These are phyloP conservation scores for Jatropha multifida DNA, from an alignment of 441 rosid genomes.

Conservation along the genomic window DNA sequence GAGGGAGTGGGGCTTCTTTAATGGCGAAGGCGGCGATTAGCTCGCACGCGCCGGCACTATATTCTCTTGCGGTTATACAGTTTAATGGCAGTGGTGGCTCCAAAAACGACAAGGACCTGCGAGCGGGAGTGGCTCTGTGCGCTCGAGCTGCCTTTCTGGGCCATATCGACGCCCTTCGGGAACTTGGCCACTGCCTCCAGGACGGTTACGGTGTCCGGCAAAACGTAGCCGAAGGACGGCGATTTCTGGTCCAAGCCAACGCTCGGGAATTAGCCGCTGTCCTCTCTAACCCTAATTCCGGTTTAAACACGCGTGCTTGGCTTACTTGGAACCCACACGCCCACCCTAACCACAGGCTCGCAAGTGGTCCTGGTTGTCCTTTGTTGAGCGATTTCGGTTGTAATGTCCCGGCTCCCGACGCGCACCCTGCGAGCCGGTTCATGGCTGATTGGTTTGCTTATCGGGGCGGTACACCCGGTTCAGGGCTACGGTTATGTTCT, in stretches of 20 bases:
- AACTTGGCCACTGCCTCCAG: slow-evolving; percentile 94
- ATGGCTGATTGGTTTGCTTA: slow-evolving; percentile 63
- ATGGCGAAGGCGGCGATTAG: slow-evolving; percentile 95
- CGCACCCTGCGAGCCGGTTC: slow-evolving; percentile 71
- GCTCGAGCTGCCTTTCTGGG: slow-evolving; percentile 89
- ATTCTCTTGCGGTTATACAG: slow-evolving; percentile 82
- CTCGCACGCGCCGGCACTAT: slow-evolving; percentile 79
- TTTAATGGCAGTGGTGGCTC: slow-evolving; percentile 97
- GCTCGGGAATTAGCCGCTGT: slow-evolving; percentile 82
- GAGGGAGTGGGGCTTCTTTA: slow-evolving; percentile 88
- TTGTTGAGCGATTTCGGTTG: slow-evolving; percentile 87
- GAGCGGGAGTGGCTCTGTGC: slow-evolving; percentile 91
- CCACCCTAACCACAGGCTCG: slow-evolving; percentile 27
- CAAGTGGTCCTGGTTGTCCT: slow-evolving; percentile 50
- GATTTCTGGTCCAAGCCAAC: slow-evolving; percentile 88
- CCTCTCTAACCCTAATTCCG: slow-evolving; percentile 34
- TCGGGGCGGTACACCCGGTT: slow-evolving; percentile 42
- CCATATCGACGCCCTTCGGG: slow-evolving; percentile 81
- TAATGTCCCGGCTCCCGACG: slow-evolving; percentile 87
- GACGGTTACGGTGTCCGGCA: slow-evolving; percentile 94
- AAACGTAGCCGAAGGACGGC: slow-evolving; percentile 77
- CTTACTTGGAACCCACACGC: slow-evolving; percentile 50
- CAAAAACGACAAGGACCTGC: slow-evolving; percentile 73
- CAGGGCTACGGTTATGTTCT: slow-evolving; percentile 73
- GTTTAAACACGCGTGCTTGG: slow-evolving; percentile 44